Conservation (phyloP, 495 filamentous ascomycete species). For the Amorphotheca resinae region DNA sequence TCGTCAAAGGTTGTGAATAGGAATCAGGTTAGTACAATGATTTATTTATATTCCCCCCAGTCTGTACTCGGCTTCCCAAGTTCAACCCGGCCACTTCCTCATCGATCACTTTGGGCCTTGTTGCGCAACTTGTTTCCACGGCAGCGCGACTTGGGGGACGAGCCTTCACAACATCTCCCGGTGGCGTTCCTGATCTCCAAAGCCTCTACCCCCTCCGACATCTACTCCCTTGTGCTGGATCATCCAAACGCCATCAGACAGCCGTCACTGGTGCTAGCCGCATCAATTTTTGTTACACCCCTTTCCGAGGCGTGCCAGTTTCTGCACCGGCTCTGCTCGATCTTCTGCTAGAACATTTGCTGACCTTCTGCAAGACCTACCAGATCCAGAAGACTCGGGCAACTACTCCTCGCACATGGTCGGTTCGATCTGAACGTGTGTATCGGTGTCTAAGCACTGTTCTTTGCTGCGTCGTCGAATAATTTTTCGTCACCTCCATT, state of each 20-base stretch:
- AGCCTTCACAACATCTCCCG: background rate
- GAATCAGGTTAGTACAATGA: background rate
- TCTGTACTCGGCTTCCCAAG: background rate
- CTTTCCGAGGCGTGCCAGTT: background rate
- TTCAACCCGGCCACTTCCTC: background rate
- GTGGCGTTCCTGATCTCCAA: background rate
- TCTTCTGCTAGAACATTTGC: background rate
- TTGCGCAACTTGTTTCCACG: background rate
- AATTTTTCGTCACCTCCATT: background rate
- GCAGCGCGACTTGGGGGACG: background rate
- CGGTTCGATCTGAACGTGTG: constrained; percentile 12
- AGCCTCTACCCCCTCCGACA: background rate
- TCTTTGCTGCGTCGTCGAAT: constrained; percentile 2
- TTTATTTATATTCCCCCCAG: background rate
- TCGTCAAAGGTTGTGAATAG: background rate
- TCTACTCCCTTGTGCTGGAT: background rate
- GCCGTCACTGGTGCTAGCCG: background rate
- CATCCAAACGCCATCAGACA: background rate
- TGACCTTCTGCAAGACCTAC: background rate
- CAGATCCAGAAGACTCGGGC: constrained; percentile 6
- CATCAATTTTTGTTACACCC: background rate
- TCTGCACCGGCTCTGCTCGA: background rate
- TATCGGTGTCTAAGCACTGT: constrained; percentile 19
- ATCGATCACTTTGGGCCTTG: background rate
- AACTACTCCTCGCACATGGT: too few relatives aligned